Percentiles rank a stretch among this genome's conserved stretches.
Evolutionary conservation across 176 grass and related monocot genomes (phyloP).

Genomic region (Echinochloa phyllopogon): DNA sequence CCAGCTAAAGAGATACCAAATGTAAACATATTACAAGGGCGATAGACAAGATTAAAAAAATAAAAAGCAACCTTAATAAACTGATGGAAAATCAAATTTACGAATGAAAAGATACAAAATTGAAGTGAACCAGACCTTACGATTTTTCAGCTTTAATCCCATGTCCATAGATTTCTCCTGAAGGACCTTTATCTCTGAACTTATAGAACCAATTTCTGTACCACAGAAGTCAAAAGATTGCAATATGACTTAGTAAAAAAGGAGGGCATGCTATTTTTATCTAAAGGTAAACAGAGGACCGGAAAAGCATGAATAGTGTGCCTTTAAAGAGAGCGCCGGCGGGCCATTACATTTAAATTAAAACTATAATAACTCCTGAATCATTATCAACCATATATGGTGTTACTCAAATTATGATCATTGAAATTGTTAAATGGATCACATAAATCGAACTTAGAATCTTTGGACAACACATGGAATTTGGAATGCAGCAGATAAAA

Average conservation of each 20-base stretch:
- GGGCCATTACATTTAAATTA: slow-evolving; percentile 10
- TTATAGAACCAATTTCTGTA: slow-evolving; percentile 99
- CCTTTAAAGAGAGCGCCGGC: background rate
- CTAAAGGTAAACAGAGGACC: background rate
- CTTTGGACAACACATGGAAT: slow-evolving; percentile 17
- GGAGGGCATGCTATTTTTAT: background rate
- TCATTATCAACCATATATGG: background rate
- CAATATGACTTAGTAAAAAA: slow-evolving; percentile 46
- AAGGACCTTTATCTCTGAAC: slow-evolving; percentile 96
- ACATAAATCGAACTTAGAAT: slow-evolving; percentile 20
- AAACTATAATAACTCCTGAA: background rate
- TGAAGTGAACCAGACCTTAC: slow-evolving; percentile 78
- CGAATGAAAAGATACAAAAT: slow-evolving; percentile 24
- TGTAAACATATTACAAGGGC: slow-evolving; percentile 15
- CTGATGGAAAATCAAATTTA: background rate
- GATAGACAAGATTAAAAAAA: background rate
- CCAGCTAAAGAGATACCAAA: background rate
- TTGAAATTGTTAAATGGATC: slow-evolving; percentile 3
- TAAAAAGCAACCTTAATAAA: background rate
- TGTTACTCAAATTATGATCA: background rate
- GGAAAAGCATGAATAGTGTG: background rate
- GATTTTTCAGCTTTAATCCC: slow-evolving; percentile 97
- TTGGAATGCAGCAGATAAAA: slow-evolving; percentile 12
- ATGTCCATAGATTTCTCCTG: slow-evolving; percentile 99
- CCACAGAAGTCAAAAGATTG: slow-evolving; percentile 64